Base-by-base conservation (phyloP, 2,329 filamentous ascomycete genomes). In the Penicillium sp. region DNA sequence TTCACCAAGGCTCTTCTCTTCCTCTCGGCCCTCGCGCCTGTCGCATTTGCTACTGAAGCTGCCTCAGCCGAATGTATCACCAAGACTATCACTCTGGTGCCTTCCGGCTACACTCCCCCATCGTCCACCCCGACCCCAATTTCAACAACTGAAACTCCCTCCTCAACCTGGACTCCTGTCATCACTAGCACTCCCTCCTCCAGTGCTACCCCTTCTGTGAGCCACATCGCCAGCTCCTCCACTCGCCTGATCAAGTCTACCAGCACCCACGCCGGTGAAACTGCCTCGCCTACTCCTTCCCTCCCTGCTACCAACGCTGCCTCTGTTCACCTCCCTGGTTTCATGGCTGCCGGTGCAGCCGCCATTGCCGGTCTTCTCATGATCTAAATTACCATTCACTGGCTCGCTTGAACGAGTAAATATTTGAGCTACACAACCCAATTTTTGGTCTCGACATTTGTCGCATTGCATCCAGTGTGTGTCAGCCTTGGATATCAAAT, bases 1-100 rank as follows among this genome's bases (percentile, higher is more conserved):
- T 63, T 73, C 65, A 60, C 62, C 59, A 75, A 73, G 58, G 53
- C 67, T 55, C 56, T 74, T 50, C 44, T 72, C 35, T 56, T 73
- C 49, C 58, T 67, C 43, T 62, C 67, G 40, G 66, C 64, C 45
- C 54, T 72, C 33, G 61, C 65, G 31, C 69, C 70, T 16, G 48
- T 70, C 47, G 66, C 67, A 35, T 57, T 69, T 25, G 70, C 68
- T 17, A 62, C 66, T 31, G 61, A 63, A 50, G 56, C 62, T 40
- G 59, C 61, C 30, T 38, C 61, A 19, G 54, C 62, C 5, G 44
- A 61, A 25, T 47, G 63, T 19, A 51, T 57, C 57, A 67, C 68
- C 43, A 58, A 58, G 53, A 71, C 67, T 31, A 47, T 69, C 48
- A 73, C 71, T 43, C 54, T 66, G 44, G 61, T 61, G 42, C 63